phyloP scores from a whole-genome alignment of 352 stramenopile species.

The Globisporangium rhizosaccharum region DNA sequence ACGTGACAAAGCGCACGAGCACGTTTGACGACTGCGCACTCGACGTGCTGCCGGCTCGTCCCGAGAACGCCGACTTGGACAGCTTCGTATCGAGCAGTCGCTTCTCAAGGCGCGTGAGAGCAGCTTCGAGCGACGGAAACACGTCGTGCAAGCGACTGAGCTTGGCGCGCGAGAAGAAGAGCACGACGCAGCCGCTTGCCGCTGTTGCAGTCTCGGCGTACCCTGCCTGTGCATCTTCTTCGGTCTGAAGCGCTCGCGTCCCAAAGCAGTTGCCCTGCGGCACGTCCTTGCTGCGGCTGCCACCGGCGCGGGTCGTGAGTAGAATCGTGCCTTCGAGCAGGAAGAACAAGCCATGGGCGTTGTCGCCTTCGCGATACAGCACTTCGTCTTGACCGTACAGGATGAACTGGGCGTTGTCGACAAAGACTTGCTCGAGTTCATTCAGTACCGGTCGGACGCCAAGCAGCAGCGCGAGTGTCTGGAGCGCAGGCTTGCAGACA shows the following conservation, averaged over 20 bases:
- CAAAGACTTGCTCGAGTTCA: conserved; percentile 28
- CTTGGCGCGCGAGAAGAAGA: conserved; percentile 25
- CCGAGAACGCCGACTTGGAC: conserved; percentile 17
- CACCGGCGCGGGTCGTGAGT: neutral
- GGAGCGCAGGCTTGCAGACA: conserved; percentile 28
- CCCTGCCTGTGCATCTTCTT: conserved; percentile 12
- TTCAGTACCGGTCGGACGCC: conserved; percentile 19
- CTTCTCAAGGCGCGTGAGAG: conserved; percentile 20
- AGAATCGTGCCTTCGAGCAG: conserved; percentile 19
- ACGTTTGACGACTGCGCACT: neutral
- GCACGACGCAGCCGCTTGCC: conserved; percentile 25
- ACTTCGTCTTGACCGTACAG: conserved; percentile 37
- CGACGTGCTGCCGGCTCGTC: neutral
- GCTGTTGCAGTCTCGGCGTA: conserved; percentile 30
- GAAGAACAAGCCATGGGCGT: conserved; percentile 29
- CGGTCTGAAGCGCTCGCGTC: conserved; percentile 15
- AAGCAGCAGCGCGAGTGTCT: conserved; percentile 24
- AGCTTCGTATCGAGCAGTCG: conserved; percentile 26
- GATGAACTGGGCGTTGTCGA: conserved; percentile 31
- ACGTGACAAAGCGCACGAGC: conserved; percentile 1
- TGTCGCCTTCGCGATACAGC: conserved; percentile 33
- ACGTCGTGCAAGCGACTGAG: conserved; percentile 20
- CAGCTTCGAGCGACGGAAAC: conserved; percentile 18
- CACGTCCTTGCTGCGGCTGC: conserved; percentile 10
- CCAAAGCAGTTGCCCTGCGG: conserved; percentile 32